phyloP scores from a whole-genome alignment of 306 rosid species.

The Geum urbanum region DNA sequence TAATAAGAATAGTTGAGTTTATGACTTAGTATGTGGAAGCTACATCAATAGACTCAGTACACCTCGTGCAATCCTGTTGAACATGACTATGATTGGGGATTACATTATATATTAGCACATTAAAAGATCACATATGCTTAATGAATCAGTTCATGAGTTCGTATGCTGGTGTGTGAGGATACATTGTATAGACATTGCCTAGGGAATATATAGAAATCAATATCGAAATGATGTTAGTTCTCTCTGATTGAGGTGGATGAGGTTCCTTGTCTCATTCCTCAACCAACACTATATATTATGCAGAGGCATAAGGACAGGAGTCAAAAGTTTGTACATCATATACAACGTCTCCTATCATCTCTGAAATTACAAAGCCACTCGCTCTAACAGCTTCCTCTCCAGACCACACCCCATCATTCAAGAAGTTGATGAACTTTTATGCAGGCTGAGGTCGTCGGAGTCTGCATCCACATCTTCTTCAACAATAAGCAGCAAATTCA shows the following conservation, averaged over 20 bases:
- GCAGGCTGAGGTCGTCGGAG: slow-evolving; percentile 24
- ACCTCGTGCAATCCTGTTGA: no score
- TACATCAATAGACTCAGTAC: no score
- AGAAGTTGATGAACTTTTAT: slow-evolving; percentile 32
- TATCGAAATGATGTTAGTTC: slow-evolving; percentile 21
- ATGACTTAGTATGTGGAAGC: no score
- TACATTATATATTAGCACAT: background rate
- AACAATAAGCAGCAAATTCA: slow-evolving; percentile 22
- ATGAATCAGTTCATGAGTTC: slow-evolving; percentile 18
- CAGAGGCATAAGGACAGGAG: background rate
- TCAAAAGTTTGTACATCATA: slow-evolving; percentile 8
- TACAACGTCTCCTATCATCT: background rate
- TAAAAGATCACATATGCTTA: background rate
- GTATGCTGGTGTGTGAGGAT: slow-evolving; percentile 25
- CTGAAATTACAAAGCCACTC: slow-evolving; percentile 6
- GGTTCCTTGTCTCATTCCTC: slow-evolving; percentile 30
- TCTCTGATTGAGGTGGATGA: slow-evolving; percentile 14
- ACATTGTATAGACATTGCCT: slow-evolving; percentile 23
- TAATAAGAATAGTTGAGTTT: no score
- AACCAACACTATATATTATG: slow-evolving; percentile 9
- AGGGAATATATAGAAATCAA: slow-evolving; percentile 11
- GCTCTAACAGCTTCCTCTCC: slow-evolving; percentile 43
- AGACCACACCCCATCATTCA: slow-evolving; percentile 35
- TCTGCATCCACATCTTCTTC: slow-evolving; percentile 18
- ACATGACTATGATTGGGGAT: no score